These are phyloP conservation scores for Drechslerella dactyloides DNA, from an alignment of 2,329 filamentous ascomycete species.

Conservation along the genomic window DNA sequence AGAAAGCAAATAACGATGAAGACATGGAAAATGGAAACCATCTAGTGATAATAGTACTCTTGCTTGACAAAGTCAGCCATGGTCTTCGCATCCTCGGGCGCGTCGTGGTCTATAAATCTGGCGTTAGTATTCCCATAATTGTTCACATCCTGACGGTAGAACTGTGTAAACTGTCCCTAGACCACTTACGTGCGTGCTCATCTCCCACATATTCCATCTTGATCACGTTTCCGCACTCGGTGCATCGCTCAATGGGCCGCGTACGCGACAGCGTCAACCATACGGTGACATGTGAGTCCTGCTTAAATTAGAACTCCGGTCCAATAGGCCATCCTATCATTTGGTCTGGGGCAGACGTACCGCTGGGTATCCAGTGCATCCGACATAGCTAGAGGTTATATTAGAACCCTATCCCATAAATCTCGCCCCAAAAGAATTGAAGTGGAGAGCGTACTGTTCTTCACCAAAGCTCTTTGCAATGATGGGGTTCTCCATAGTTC, in stretches of 20 bases:
- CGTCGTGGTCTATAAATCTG: conserved; percentile 61
- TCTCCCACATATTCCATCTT: conserved; percentile 97
- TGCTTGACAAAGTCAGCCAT: conserved; percentile 96
- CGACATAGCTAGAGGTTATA: conserved; percentile 58
- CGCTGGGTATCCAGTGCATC: conserved; percentile 91
- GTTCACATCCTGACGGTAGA: conserved; percentile 33
- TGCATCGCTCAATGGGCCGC: conserved; percentile 91
- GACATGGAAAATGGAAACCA: neutral
- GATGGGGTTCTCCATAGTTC: conserved; percentile 89
- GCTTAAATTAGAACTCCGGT: neutral
- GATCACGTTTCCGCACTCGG: conserved; percentile 93
- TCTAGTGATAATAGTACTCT: conserved; percentile 76
- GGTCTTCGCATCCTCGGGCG: conserved; percentile 80
- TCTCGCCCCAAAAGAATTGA: conserved; percentile 32
- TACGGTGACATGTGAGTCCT: conserved; percentile 83
- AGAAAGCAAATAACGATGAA: conserved; percentile 12
- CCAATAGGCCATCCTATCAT: neutral
- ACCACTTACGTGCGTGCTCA: conserved; percentile 71
- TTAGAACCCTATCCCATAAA: neutral
- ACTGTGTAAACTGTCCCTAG: conserved; percentile 53
- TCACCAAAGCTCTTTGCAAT: conserved; percentile 87
- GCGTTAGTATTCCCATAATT: conserved; percentile 9
- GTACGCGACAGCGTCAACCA: conserved; percentile 92
- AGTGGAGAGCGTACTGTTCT: conserved; percentile 96
- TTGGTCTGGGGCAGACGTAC: conserved; percentile 15